A percentile compares a stretch with the other conserved stretches of the same genome.
These are phyloP conservation scores for Vicia villosa DNA, from an alignment of 306 rosid species.

Conservation along the genomic window DNA sequence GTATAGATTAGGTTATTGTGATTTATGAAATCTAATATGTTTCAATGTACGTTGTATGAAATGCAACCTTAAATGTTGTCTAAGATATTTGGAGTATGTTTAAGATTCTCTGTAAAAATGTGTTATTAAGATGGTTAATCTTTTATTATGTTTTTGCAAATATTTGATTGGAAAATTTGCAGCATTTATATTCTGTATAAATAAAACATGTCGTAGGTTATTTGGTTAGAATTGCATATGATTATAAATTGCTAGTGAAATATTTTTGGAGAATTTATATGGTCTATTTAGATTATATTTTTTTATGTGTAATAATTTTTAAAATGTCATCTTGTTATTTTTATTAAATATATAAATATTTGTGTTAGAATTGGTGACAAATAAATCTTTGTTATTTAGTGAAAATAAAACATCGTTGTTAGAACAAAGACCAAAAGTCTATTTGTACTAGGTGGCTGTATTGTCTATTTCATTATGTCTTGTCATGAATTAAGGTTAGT, in stretches of 20 bases:
- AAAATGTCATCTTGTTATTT: background rate
- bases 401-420: background rate
- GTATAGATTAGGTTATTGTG: constrained; percentile 45
- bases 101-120: constrained; percentile 27
- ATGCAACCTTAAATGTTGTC: constrained; percentile 41
- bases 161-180: constrained; percentile 22
- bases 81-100: constrained; percentile 37
- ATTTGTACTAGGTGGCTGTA: background rate
- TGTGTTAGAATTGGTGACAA: background rate
- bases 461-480: background rate
- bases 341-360: background rate
- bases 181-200: constrained; percentile 10
- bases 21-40: constrained; percentile 36
- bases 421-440: background rate
- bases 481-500: background rate
- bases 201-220: background rate
- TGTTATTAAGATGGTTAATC: constrained; percentile 9
- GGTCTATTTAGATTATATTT: too few relatives aligned
- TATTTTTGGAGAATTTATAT: too few relatives aligned
- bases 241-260: too few relatives aligned
- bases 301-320: too few relatives aligned
- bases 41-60: constrained; percentile 33
- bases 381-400: background rate
- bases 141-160: background rate
- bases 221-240: background rate